phyloP scores from a whole-genome alignment of 1,284 basidiomycete species.

The Phylloboletellus chloephorus region DNA sequence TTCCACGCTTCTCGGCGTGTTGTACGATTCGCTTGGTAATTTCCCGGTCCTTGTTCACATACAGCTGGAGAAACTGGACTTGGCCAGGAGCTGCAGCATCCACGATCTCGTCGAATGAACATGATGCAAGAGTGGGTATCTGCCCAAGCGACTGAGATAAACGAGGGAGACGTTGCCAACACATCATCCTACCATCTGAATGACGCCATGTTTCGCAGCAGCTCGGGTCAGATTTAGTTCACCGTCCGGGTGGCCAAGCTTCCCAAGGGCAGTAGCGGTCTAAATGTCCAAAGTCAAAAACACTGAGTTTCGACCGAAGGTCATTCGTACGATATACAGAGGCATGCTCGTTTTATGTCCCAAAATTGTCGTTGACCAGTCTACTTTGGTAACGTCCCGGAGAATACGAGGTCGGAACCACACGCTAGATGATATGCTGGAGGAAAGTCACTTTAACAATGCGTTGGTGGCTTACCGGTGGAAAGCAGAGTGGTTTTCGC shows the following conservation, averaged over 20 bases:
- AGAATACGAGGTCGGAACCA: conserved; percentile 93
- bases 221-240: conserved; percentile 85
- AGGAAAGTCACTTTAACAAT: not conserved
- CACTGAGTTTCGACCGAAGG: not conserved
- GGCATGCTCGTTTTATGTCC: conserved; percentile 73
- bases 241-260: conserved; percentile 91
- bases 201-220: conserved; percentile 72
- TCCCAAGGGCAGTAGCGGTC: conserved; percentile 80
- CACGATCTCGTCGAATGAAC: conserved; percentile 87
- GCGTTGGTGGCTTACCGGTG: conserved; percentile 51
- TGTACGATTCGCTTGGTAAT: conserved; percentile 81
- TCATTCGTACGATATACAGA: conserved; percentile 57
- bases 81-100: conserved; percentile 73
- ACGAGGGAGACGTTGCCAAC: not conserved
- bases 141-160: conserved; percentile 25
- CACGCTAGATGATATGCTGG: conserved; percentile 45
- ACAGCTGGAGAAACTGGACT: conserved; percentile 76
- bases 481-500: conserved; percentile 87
- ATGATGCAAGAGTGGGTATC: conserved; percentile 87
- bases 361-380: conserved; percentile 79
- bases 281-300: conserved; percentile 25
- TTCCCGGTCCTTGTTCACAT: conserved; percentile 77
- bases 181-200: conserved; percentile 71
- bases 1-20: conserved; percentile 78
- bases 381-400: conserved; percentile 76